Percentiles rank a stretch among this genome's conserved stretches.
phyloP scores from a whole-genome alignment of 495 filamentous ascomycete species.

The Lasiosphaeria hispida region DNA sequence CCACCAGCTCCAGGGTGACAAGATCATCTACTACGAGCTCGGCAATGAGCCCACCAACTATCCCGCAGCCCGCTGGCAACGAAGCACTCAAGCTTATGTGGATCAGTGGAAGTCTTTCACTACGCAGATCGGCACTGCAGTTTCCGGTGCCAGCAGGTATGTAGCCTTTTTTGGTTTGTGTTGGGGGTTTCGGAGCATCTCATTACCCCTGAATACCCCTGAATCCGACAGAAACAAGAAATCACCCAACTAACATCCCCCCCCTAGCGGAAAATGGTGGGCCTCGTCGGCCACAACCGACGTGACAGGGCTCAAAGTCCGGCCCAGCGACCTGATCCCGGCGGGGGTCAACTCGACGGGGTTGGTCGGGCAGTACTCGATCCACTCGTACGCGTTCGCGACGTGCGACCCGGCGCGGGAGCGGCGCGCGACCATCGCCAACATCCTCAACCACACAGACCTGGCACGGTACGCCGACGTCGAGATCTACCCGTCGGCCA shows the following conservation, averaged over 20 bases:
- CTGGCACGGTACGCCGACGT: conserved; percentile 20
- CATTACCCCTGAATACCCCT: too few relatives aligned
- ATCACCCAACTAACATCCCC: background rate
- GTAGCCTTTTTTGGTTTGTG: too few relatives aligned
- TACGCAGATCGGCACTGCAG: conserved; percentile 8
- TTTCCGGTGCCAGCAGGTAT: background rate
- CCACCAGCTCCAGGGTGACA: conserved; percentile 15
- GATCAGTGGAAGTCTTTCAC: conserved; percentile 19
- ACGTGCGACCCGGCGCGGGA: conserved; percentile 31
- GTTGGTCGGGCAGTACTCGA: conserved; percentile 28
- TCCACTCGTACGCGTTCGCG: conserved; percentile 33
- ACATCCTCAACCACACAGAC: conserved; percentile 29
- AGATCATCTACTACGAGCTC: conserved; percentile 26
- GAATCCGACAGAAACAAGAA: too few relatives aligned
- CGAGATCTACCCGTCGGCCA: conserved; percentile 24
- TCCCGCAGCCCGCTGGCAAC: conserved; percentile 19
- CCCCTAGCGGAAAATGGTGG: conserved; percentile 18
- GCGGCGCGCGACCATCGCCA: conserved; percentile 24
- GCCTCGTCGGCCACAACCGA: conserved; percentile 23
- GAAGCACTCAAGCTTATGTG: conserved; percentile 21
- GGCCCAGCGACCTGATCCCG: conserved; percentile 24
- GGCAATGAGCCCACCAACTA: conserved; percentile 29
- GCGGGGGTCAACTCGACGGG: conserved; percentile 24
- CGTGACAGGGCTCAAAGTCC: conserved; percentile 18
- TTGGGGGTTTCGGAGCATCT: too few relatives aligned